Conservation (phyloP, 768 basidiomycete species). For the Macrolepiota albuminosa region DNA sequence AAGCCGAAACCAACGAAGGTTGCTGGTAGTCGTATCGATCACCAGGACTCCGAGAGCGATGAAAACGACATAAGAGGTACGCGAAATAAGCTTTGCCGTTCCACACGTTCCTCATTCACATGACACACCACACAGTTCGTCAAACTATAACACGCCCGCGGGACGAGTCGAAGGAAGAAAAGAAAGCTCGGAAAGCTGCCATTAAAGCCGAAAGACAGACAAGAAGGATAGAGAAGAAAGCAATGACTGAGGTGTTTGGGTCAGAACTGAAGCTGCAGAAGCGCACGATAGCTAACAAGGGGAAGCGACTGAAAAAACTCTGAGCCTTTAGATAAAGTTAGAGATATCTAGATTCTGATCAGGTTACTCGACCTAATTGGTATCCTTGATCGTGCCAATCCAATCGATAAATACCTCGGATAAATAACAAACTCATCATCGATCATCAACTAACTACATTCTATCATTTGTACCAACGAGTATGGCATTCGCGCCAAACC, state of each 20-base stretch:
- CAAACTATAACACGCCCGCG: constrained; percentile 63
- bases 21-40: constrained; percentile 2
- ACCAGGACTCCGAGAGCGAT: constrained; percentile 18
- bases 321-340: constrained; percentile 16
- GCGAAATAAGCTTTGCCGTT: not conserved
- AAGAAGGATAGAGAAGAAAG: constrained; percentile 66
- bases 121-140: constrained; percentile 2
- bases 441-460: constrained; percentile 1
- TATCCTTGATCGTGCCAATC: too few species aligned
- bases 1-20: constrained; percentile 13
- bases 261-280: constrained; percentile 61
- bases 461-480: constrained; percentile 1
- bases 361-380: not conserved
- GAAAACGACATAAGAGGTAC: constrained; percentile 22
- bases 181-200: constrained; percentile 64
- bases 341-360: constrained; percentile 15
- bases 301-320: constrained; percentile 41
- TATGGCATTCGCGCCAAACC: constrained; percentile 26
- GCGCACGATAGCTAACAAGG: constrained; percentile 42
- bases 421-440: not conserved
- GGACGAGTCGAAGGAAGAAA: constrained; percentile 73
- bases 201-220: constrained; percentile 62
- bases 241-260: constrained; percentile 56
- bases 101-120: not conserved
- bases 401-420: constrained; percentile 11